Conservation (phyloP, 73 alveolate species). For the Paramecium sexaurelia region DNA sequence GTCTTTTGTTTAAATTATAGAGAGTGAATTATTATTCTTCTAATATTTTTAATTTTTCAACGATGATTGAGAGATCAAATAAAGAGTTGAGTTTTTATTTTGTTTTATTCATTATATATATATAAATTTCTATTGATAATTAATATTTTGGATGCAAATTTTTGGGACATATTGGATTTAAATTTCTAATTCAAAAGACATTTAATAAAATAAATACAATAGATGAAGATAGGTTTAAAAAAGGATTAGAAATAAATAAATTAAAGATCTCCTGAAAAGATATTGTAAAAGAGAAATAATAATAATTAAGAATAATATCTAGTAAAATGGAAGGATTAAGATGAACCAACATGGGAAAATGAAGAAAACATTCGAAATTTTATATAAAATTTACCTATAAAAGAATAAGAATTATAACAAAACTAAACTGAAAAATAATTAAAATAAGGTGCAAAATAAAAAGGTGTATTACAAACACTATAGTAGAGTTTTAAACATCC, state of each 20-base stretch:
- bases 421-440: background rate
- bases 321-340: background rate
- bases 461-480: background rate
- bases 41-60: background rate
- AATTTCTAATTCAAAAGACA: background rate
- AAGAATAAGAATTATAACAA: background rate
- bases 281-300: background rate
- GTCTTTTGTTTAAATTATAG: background rate
- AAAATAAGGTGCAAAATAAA: background rate
- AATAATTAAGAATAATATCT: background rate
- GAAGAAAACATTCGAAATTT: background rate
- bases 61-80: slow-evolving; percentile 25
- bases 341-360: background rate
- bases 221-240: background rate
- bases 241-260: background rate
- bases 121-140: background rate
- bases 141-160: background rate
- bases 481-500: background rate
- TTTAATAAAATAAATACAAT: background rate
- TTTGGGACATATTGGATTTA: background rate
- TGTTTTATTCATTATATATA: background rate
- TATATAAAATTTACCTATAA: background rate
- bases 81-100: slow-evolving; percentile 8
- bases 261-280: background rate
- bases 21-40: background rate